Evolutionary conservation across 305 asterid genomes (phyloP), one percentile per base, ranked within the genome.

Genomic region (Rubia balearica): DNA sequence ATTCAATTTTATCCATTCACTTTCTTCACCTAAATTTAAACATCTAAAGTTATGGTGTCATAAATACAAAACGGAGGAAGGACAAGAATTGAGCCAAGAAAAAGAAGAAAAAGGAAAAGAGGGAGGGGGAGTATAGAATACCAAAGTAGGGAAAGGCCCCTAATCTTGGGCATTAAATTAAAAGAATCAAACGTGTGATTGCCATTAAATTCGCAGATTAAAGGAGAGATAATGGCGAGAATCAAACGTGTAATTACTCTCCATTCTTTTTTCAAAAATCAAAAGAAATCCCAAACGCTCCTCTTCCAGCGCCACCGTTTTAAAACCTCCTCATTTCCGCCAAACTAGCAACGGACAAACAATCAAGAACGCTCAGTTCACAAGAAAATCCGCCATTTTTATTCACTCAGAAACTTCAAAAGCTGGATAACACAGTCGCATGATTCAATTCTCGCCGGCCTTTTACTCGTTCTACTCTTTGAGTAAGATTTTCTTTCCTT

Each of bases 261-360:
- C 27, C 27, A 24, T 24, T 24, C 1, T 24, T 61, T 56, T 13
- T 55, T 6, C 4, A n/a, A 60, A 66, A 48, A 13, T 33, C 8
- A 33, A 41, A 51, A 51, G 22, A 21, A 51, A 6, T 5, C 59
- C 1, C 64, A 61, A 75, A 59, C 75, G 83, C 81, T 73, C 81
- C 78, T 11, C 73, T 8, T 61, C 76, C 87, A 74, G 79, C 74
- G 67, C 80, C 43, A 72, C 81, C 45, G 70, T 80, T 88, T 75
- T 71, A 83, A 84, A 73, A 65, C 59, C 71, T 73, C 67, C 8
- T 22, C 59, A 36, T 33, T 51, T 51, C 59, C 59, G 59, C 59
- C 59, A 51, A 22, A 51, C 59, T 51, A 21, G 22, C 59, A 17
- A 51, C 59, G 59, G 6, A 17, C 59, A 17, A 51, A 13, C 65